A percentile compares a stretch with the other conserved stretches of the same genome.
Evolutionary conservation across 306 rosid genomes (phyloP).

Genomic region (Fragaria ananassa): DNA sequence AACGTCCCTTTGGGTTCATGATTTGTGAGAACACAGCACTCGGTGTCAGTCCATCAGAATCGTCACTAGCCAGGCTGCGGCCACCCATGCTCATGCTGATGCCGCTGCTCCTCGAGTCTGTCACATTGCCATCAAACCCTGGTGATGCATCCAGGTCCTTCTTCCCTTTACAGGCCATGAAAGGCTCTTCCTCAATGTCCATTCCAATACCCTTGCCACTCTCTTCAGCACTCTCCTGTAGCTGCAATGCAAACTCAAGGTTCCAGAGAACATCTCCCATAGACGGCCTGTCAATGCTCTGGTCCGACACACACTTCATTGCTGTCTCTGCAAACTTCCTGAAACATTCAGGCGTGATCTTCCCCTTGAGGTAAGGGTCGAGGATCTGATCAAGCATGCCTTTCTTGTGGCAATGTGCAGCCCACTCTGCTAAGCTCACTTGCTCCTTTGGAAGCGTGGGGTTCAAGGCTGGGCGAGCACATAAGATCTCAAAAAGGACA

Average conservation of each 20-base stretch:
- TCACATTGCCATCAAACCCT: slow-evolving; percentile 57
- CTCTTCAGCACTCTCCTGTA: slow-evolving; percentile 97
- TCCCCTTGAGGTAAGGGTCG: slow-evolving; percentile 88
- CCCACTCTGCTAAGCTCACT: slow-evolving; percentile 99
- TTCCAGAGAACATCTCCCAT: slow-evolving; percentile 99
- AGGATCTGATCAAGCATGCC: slow-evolving; percentile 78
- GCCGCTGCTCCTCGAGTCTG: slow-evolving; percentile 89
- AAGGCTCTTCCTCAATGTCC: slow-evolving; percentile 52
- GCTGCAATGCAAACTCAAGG: slow-evolving; percentile 97
- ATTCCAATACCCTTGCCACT: slow-evolving; percentile 54
- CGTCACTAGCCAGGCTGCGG: slow-evolving; percentile 95
- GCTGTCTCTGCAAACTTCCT: slow-evolving; percentile 96
- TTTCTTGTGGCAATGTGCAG: slow-evolving; percentile 86
- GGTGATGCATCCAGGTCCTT: slow-evolving; percentile 49
- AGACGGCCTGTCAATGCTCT: slow-evolving; percentile 95
- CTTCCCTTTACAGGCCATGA: slow-evolving; percentile 57
- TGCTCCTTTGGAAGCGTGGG: slow-evolving; percentile 91
- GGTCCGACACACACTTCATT: slow-evolving; percentile 94
- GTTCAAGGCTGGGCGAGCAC: slow-evolving; percentile 97
- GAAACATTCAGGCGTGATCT: slow-evolving; percentile 86
- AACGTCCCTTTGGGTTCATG: slow-evolving; percentile 99
- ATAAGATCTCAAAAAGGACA: slow-evolving; percentile 84
- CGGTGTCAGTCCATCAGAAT: slow-evolving; percentile 94
- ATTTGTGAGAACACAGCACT: slow-evolving; percentile 98
- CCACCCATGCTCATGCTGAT: slow-evolving; percentile 96